Percentiles rank a stretch among this genome's conserved stretches.
Conservation (phyloP, 306 rosid genomes). For the Sechiopsis laciniata region DNA sequence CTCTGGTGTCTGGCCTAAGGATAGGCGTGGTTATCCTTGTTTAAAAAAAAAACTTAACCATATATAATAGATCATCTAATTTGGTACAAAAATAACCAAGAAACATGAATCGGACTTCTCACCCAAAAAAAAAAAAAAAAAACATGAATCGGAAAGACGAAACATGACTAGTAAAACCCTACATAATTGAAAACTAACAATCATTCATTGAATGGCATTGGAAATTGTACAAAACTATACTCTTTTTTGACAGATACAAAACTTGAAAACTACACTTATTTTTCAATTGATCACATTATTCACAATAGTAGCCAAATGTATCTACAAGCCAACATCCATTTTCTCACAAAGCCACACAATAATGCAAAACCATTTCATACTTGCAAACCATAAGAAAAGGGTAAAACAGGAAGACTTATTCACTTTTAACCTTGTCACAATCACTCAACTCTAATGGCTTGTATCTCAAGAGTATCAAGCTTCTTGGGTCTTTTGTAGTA, state of each 20-base stretch:
- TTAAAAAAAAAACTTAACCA: too few species aligned
- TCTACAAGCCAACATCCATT: neutral
- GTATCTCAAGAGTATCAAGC: constrained; percentile 45
- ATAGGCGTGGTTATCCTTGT: too few species aligned
- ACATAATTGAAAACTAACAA: neutral
- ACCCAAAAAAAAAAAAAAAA: too few species aligned
- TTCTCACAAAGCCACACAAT: neutral
- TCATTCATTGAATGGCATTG: constrained; percentile 1
- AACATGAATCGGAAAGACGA: neutral
- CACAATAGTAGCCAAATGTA: neutral
- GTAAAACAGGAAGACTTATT: neutral
- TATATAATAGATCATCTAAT: neutral
- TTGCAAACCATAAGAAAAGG: neutral
- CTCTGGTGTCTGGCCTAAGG: too few species aligned
- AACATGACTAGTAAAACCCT: neutral
- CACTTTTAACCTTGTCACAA: neutral
- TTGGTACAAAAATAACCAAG: neutral
- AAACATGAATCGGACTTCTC: too few species aligned
- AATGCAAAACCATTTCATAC: neutral
- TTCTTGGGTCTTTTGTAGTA: constrained; percentile 60
- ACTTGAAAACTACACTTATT: neutral
- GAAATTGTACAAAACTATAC: neutral
- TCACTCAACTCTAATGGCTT: constrained; percentile 40
- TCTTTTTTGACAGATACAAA: too few species aligned
- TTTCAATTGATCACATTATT: neutral